Base-by-base conservation (phyloP, 768 basidiomycete genomes). In the Rhodosporidiobolus sp. region DNA sequence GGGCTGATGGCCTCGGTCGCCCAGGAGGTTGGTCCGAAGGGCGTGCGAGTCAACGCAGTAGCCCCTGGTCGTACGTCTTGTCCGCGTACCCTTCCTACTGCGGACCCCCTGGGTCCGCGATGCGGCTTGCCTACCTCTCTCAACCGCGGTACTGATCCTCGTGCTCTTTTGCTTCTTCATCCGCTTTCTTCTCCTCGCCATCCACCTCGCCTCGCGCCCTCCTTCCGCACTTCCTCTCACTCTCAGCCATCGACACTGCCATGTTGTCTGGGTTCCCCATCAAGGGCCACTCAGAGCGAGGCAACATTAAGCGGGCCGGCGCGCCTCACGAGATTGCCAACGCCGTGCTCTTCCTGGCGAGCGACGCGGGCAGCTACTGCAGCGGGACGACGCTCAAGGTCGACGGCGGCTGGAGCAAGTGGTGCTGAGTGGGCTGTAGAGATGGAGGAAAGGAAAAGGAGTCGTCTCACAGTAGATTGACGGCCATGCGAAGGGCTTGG, bases 391-490 rank as follows among this genome's bases (percentile, higher is more conserved):
- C 59, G 14, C 28, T 69, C 17, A 69, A 69, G 28, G 53, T 62
- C 22, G 67, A 69, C 22, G 67, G 60, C 0, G 67, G 67, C 8
- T 69, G 67, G 67, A 62, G 60, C 46, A 69, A 69, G 35, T 69
- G 67, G 67, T 69, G 67, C 61, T 69, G 38, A 53, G 45, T 14
- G 38, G 38, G 38, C 38, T 7, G 38, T 7, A 14, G 7, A 43
- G 38, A 43, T 14, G 38, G 38, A 14, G n/a, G n/a, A n/a, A n/a
- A n/a, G n/a, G n/a, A n/a, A n/a, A n/a, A n/a, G n/a, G n/a, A n/a
- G n/a, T n/a, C n/a, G n/a, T n/a, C n/a, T n/a, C n/a, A n/a, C n/a
- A n/a, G n/a, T n/a, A n/a, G n/a, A n/a, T n/a, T n/a, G n/a, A n/a
- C n/a, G n/a, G n/a, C n/a, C n/a, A n/a, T n/a, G n/a, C n/a, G n/a